Evolutionary conservation across 129 eudicot species (phyloP).

Genomic region (Chrysanthemum lavandulifolium): DNA sequence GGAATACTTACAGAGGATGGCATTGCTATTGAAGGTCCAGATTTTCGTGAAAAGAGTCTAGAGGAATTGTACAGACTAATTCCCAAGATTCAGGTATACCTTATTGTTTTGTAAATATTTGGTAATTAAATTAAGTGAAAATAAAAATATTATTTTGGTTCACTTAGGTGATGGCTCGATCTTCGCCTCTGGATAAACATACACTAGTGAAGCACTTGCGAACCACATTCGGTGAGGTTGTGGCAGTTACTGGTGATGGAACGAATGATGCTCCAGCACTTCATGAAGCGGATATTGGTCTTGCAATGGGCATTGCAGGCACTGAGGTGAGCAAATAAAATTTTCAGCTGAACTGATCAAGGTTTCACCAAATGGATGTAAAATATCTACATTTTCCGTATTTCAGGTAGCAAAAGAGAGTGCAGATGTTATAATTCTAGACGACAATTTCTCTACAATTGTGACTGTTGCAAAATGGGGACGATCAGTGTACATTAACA

Average conservation of each 20-base stretch:
- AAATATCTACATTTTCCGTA: neutral
- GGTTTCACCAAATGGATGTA: neutral
- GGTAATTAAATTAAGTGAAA: neutral
- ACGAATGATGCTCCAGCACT: constrained; percentile 99
- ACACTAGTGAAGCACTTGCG: constrained; percentile 85
- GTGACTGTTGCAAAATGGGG: constrained; percentile 99
- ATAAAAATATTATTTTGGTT: neutral
- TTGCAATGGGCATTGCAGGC: constrained; percentile 99
- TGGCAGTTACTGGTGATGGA: constrained; percentile 99
- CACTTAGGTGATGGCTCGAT: constrained; percentile 91
- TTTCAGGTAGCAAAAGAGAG: constrained; percentile 96
- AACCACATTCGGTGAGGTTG: constrained; percentile 90
- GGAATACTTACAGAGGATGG: constrained; percentile 97
- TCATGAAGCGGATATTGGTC: constrained; percentile 99
- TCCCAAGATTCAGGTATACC: constrained; percentile 81
- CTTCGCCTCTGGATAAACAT: constrained; percentile 96
- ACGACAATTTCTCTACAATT: constrained; percentile 96
- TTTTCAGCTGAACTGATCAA: neutral
- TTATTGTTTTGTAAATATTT: neutral
- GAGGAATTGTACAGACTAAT: constrained; percentile 68
- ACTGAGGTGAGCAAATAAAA: constrained; percentile 65
- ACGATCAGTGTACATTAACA: constrained; percentile 85
- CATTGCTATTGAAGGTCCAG: constrained; percentile 95
- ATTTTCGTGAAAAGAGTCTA: constrained; percentile 70
- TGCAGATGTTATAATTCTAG: constrained; percentile 95